Evolutionary conservation across 768 basidiomycete genomes (phyloP), one percentile per base, ranked within the genome.

Genomic region (Pleurotus djamor): DNA sequence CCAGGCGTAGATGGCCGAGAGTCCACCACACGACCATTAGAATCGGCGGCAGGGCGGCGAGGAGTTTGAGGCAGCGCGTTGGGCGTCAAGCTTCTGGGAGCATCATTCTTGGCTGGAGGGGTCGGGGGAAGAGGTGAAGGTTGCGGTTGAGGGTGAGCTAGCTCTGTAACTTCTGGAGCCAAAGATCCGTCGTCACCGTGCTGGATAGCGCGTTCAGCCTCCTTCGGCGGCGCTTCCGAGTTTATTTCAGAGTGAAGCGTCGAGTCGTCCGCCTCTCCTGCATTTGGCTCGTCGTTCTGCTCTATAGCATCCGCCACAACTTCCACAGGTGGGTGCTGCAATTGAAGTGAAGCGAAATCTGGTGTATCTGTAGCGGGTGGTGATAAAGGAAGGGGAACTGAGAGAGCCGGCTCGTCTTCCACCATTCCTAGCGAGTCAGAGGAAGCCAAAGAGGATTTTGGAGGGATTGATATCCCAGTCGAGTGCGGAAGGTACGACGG

Each of bases 11-110:
- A 55, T 14, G 54, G 8, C 21, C 47, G 58, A 48, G 56, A 59
- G 10, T 52, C 62, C 2, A 28, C 21, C 6, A 44, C 32, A 48
- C 60, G 47, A 10, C 52, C 48, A 60, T 64, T 62, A 16, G 52
- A 12, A 47, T 47, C 45, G 51, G 50, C n/a, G 13, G 45, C 8
- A 37, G 58, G 44, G 28, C 44, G 48, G 28, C 48, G 49, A 37
- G 44, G 14, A 36, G 52, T 59, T 43, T 10, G 7, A 36, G 41
- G 12, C 28, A 37, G 44, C 3, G 51, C n/a, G 8, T 13, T 7
- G 4, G 34, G 35, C 41, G n/a, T 34, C 28, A 41, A n/a, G 28
- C 5, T n/a, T 21, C 12, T 7, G n/a, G 16, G 14, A n/a, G n/a
- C 28, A 28, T n/a, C 41, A 17, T 44, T 28, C 33, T 61, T 48